These are phyloP conservation scores for Mrakiaceae sp. DNA, from an alignment of 1,284 basidiomycete genomes.

Conservation along the genomic window DNA sequence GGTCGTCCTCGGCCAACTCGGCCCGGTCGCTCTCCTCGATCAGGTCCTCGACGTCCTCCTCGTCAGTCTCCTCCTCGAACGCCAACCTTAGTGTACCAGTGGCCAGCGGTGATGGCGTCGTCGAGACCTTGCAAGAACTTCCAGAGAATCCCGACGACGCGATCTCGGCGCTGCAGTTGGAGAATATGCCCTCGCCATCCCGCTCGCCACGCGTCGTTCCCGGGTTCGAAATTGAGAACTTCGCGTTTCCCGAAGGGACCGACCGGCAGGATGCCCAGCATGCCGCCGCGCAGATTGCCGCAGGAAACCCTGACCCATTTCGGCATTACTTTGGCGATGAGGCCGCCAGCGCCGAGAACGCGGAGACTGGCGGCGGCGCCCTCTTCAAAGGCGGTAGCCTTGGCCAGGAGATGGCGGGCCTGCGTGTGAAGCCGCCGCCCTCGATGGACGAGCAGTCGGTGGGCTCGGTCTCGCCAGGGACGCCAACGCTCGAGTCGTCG, in stretches of 20 bases:
- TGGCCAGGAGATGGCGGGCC: no score
- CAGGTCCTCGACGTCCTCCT: neutral
- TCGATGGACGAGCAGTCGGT: no score
- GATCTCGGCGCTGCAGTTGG: slow-evolving; percentile 12
- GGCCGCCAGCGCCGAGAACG: no score
- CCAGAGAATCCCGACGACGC: neutral
- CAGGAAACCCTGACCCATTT: no score
- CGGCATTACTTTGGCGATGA: no score
- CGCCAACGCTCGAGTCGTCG: no score
- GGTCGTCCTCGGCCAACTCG: slow-evolving; percentile 8
- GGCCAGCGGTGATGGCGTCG: neutral
- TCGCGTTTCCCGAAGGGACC: slow-evolving; percentile 1
- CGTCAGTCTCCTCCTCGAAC: neutral
- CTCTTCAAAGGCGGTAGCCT: no score
- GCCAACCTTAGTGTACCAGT: neutral
- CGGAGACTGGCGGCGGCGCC: no score
- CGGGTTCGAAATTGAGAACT: slow-evolving; percentile 7
- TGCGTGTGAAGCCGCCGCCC: no score
- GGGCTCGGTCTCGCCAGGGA: no score
- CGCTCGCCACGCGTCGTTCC: neutral
- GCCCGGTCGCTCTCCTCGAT: neutral
- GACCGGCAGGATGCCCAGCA: neutral
- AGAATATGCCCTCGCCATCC: slow-evolving; percentile 9
- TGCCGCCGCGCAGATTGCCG: no score
- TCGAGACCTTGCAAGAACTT: neutral